phyloP scores from a whole-genome alignment of 2,329 filamentous ascomycete species.

The Talaromyces islandicus region DNA sequence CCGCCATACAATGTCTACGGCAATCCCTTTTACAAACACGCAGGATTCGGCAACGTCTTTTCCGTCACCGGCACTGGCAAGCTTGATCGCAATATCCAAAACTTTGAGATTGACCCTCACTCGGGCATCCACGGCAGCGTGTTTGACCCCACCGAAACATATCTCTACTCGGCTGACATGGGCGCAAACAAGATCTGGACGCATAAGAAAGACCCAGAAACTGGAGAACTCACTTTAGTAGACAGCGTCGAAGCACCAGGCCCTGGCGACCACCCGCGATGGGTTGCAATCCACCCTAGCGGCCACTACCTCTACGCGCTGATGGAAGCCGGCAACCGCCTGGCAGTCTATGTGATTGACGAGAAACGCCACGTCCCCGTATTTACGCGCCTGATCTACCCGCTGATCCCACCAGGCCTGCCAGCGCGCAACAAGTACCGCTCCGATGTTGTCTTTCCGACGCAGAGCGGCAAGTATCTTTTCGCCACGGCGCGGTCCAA shows the following conservation, averaged over 20 bases:
- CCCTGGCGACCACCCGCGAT: conserved; percentile 71
- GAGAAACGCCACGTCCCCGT: conserved; percentile 65
- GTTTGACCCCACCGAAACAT: conserved; percentile 39
- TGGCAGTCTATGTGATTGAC: conserved; percentile 78
- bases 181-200: conserved; percentile 62
- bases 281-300: conserved; percentile 76
- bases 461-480: conserved; percentile 64
- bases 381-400: conserved; percentile 70
- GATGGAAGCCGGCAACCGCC: conserved; percentile 82
- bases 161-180: conserved; percentile 46
- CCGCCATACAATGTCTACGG: conserved; percentile 79
- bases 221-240: conserved; percentile 61
- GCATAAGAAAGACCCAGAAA: conserved; percentile 61
- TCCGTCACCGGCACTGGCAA: conserved; percentile 38
- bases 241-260: conserved; percentile 67
- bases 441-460: conserved; percentile 74
- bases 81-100: conserved; percentile 38
- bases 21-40: conserved; percentile 84
- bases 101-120: conserved; percentile 39
- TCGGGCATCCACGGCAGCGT: conserved; percentile 47
- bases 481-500: conserved; percentile 83
- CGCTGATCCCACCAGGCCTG: conserved; percentile 64
- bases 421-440: conserved; percentile 59
- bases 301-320: conserved; percentile 77
- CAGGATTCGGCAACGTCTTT: conserved; percentile 70